Base-by-base conservation (phyloP, 768 basidiomycete species). In the Phanerodontia chrysosporium region DNA sequence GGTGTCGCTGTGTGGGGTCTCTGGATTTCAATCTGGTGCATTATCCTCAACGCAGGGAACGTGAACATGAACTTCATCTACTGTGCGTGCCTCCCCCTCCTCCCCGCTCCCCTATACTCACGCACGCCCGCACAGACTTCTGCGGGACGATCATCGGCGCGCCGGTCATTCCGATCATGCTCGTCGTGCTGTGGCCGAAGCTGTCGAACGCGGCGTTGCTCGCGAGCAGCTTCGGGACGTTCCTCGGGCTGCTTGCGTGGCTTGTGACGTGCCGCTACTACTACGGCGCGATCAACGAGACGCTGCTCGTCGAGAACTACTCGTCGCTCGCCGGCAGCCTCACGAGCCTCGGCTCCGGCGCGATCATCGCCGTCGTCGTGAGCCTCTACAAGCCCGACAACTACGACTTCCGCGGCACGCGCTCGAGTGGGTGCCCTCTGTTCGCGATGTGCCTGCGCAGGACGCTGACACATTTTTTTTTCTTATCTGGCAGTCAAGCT, bases 231-330 rank as follows among this genome's bases (percentile, higher is more conserved):
- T 35, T 18, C 4, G 79, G 79, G 1, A 76, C 75, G 8, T 61
- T 67, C 16, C 65, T 76, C 16, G 78, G 77, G 44, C 79, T 80
- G 75, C 44, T 76, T 0, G 78, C 80, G 21, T 82, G 80, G 79
- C 78, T 81, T 75, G 72, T 81, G 9, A 75, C 78, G 0, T 80
- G 80, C 59, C 77, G 73, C 75, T 79, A 81, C 63, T 79, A 78
- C 51, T 78, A 73, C 49, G 78, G 78, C 75, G 57, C 45, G 45
- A 46, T 57, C 56, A 57, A 46, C 30, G 30, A n/a, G 28, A 45
- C 28, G 27, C 45, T 48, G 25, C 48, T 57, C 32, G 56, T 48
- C 35, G 45, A 29, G 21, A 45, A 29, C 45, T 57, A 49, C 46
- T 57, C 56, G 45, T 45, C 56, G n/a, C 56, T 57, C 14, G 45